Evolutionary conservation across 345 rosid genomes (phyloP).

Genomic region (Arabidopsis suecica): DNA sequence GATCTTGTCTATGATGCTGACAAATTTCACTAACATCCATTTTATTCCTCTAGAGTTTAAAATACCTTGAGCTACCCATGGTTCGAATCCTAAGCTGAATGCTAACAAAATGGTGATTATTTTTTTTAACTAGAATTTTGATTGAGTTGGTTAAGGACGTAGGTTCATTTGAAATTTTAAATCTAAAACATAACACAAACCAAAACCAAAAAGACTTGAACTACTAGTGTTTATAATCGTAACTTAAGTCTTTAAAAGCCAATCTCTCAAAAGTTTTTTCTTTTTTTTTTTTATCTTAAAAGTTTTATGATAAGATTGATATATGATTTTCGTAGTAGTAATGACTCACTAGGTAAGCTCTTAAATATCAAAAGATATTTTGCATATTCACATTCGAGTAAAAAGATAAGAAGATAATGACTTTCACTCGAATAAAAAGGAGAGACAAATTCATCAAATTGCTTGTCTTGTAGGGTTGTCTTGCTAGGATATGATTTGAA

Average conservation of each 20-base stretch:
- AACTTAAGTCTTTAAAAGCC: not conserved
- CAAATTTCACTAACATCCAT: constrained; percentile 10
- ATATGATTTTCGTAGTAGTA: not conserved
- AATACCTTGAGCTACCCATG: not conserved
- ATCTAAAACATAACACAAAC: not conserved
- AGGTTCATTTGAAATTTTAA: not conserved
- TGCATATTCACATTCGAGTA: constrained; percentile 8
- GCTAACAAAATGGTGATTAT: not conserved
- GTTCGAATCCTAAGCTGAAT: constrained; percentile 1
- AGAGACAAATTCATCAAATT: constrained; percentile 41
- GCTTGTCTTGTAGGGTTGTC: constrained; percentile 44
- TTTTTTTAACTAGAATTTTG: not conserved
- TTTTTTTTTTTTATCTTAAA: no score
- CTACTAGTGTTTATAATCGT: not conserved
- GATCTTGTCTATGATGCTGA: constrained; percentile 35
- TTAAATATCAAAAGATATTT: constrained; percentile 24
- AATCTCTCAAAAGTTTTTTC: no score
- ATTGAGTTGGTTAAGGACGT: not conserved
- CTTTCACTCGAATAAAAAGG: not conserved
- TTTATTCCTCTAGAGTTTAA: constrained; percentile 20
- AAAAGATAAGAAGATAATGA: not conserved
- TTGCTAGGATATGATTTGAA: constrained; percentile 42
- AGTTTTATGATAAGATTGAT: not conserved
- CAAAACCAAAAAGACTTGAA: not conserved
- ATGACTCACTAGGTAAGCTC: constrained; percentile 6